A percentile compares a stretch with the other conserved stretches of the same genome.
Evolutionary conservation across 768 basidiomycete genomes (phyloP).

Genomic region (Strobilomyces echinocephalus): DNA sequence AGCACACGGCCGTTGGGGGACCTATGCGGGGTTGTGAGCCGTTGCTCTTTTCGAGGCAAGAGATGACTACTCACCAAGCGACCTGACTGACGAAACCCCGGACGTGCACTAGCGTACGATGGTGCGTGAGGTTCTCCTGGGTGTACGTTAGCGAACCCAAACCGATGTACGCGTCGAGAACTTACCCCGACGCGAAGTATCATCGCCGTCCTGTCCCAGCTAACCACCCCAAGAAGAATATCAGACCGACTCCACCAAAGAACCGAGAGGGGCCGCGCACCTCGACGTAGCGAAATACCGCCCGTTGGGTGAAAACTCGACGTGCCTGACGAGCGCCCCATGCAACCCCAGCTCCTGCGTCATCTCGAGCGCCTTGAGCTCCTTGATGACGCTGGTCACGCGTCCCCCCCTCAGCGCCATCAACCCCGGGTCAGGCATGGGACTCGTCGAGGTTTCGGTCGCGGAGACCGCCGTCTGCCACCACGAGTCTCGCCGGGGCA

Average conservation of each 20-base stretch:
- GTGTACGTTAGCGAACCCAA: not conserved
- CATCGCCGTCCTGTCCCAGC: slow-evolving; percentile 48
- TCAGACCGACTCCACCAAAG: too few species aligned
- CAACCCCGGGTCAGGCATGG: slow-evolving; percentile 14
- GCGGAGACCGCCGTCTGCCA: slow-evolving; percentile 17
- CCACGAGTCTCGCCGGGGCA: slow-evolving; percentile 26
- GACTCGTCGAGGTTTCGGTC: slow-evolving; percentile 9
- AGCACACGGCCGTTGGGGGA: slow-evolving; percentile 44
- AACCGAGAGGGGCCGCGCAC: slow-evolving; percentile 19
- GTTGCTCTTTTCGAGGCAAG: not conserved
- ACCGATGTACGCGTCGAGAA: not conserved
- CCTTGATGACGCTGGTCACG: slow-evolving; percentile 36
- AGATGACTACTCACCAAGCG: slow-evolving; percentile 40
- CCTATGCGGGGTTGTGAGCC: slow-evolving; percentile 23
- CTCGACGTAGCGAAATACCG: slow-evolving; percentile 51
- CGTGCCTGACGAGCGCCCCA: slow-evolving; percentile 46
- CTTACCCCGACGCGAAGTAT: slow-evolving; percentile 44
- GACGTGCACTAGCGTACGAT: slow-evolving; percentile 46
- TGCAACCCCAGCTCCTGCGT: slow-evolving; percentile 40
- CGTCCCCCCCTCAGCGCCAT: slow-evolving; percentile 35
- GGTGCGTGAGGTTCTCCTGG: slow-evolving; percentile 38
- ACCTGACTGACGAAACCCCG: slow-evolving; percentile 52
- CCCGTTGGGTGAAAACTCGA: slow-evolving; percentile 26
- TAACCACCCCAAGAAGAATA: slow-evolving; percentile 9
- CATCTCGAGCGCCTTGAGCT: slow-evolving; percentile 35